Evolutionary conservation across 805 yeast genomes (phyloP).

Genomic region (Barnettozyma botsteinii): DNA sequence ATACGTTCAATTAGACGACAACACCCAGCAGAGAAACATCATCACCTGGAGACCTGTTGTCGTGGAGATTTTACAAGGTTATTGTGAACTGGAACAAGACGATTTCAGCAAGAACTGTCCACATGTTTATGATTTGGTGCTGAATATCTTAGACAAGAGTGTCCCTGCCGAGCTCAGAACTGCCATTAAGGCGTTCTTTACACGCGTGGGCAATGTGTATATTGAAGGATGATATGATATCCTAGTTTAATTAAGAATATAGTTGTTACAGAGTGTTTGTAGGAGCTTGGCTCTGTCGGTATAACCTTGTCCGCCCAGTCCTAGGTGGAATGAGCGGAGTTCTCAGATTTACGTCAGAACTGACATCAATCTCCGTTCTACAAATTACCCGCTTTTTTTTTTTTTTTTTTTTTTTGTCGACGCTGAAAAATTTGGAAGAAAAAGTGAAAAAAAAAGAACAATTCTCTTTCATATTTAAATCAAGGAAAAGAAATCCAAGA

Average conservation of each 20-base stretch:
- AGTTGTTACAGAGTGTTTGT: too few species aligned
- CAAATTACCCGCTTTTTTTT: constrained; percentile 2
- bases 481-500: constrained; percentile 2
- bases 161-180: constrained; percentile 55
- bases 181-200: constrained; percentile 55
- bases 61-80: constrained; percentile 79
- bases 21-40: constrained; percentile 70
- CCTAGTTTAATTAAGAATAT: too few species aligned
- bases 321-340: neutral
- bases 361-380: neutral
- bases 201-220: constrained; percentile 48
- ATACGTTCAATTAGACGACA: constrained; percentile 66
- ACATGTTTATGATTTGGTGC: constrained; percentile 51
- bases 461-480: neutral
- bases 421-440: constrained; percentile 9
- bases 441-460: constrained; percentile 2
- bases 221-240: constrained; percentile 25
- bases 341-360: neutral
- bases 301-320: too few species aligned
- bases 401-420: constrained; percentile 9
- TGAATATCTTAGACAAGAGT: constrained; percentile 55
- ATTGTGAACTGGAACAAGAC: constrained; percentile 64
- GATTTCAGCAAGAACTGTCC: constrained; percentile 62
- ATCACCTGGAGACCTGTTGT: constrained; percentile 90
- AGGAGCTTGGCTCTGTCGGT: neutral